Percentiles rank a stretch among this genome's conserved stretches.
Conservation (phyloP, 1,139 yeast species). For the Hemisphaericaspora xylanilytica region DNA sequence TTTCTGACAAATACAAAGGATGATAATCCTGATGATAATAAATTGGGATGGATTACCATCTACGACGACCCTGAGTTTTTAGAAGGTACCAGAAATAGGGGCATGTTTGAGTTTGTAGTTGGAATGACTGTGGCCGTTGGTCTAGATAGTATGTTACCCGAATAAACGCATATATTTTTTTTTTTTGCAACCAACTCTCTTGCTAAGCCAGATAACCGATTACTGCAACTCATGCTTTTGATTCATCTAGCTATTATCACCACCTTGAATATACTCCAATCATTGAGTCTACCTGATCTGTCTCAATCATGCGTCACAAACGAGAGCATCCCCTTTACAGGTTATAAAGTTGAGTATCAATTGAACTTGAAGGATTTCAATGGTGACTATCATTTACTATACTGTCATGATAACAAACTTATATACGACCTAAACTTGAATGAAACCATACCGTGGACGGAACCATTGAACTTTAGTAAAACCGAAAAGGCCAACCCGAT, state of each 20-base stretch:
- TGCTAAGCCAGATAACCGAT: background rate
- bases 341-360: conserved; percentile 33
- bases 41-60: conserved; percentile 63
- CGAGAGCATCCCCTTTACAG: conserved; percentile 26
- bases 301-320: conserved; percentile 15
- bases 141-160: conserved; percentile 28
- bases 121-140: conserved; percentile 58
- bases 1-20: conserved; percentile 47
- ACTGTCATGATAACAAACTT: conserved; percentile 32
- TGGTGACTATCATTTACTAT: conserved; percentile 23
- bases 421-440: conserved; percentile 24
- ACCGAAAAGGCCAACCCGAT: conserved; percentile 11
- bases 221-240: background rate
- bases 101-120: conserved; percentile 54
- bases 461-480: conserved; percentile 13
- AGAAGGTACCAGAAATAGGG: conserved; percentile 24
- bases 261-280: background rate
- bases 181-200: background rate
- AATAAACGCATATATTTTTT: background rate
- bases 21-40: conserved; percentile 58
- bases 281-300: conserved; percentile 12
- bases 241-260: background rate
- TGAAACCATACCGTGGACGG: conserved; percentile 27
- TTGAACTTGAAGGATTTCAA: conserved; percentile 15
- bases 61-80: conserved; percentile 44